Evolutionary conservation across 2,329 filamentous ascomycete species (phyloP).

Genomic region (Keithomyces neogunnii): DNA sequence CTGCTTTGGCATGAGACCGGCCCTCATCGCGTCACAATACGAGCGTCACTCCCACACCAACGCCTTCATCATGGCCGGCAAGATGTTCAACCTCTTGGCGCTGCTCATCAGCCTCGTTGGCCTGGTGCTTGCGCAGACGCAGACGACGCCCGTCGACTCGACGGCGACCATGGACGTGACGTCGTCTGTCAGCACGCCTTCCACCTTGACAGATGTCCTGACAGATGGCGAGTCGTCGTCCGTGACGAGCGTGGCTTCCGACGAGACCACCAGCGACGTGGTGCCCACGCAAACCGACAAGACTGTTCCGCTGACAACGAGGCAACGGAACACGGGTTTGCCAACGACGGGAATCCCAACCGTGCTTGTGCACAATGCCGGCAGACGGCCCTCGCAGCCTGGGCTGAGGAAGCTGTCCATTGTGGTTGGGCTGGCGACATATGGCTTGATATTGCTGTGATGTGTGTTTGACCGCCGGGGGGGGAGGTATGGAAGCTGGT

Average conservation of each 20-base stretch:
- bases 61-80: constrained; percentile 1
- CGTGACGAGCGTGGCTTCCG: not conserved
- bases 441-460: constrained; percentile 6
- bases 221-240: no score
- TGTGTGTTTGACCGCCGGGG: not conserved
- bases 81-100: not conserved
- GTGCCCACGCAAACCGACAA: not conserved
- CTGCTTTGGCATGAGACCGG: not conserved
- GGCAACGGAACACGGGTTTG: not conserved
- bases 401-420: constrained; percentile 6
- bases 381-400: constrained; percentile 5
- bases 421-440: constrained; percentile 6
- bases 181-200: no score
- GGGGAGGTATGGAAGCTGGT: not conserved
- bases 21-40: not conserved
- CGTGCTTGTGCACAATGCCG: constrained; percentile 1
- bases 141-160: not conserved
- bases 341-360: not conserved
- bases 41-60: no score
- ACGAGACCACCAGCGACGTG: not conserved
- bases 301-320: not conserved
- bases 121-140: constrained; percentile 3
- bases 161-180: not conserved
- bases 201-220: no score
- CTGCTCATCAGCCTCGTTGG: constrained; percentile 1